Base-by-base conservation (phyloP, 805 yeast genomes). In the Candida insectorum region DNA sequence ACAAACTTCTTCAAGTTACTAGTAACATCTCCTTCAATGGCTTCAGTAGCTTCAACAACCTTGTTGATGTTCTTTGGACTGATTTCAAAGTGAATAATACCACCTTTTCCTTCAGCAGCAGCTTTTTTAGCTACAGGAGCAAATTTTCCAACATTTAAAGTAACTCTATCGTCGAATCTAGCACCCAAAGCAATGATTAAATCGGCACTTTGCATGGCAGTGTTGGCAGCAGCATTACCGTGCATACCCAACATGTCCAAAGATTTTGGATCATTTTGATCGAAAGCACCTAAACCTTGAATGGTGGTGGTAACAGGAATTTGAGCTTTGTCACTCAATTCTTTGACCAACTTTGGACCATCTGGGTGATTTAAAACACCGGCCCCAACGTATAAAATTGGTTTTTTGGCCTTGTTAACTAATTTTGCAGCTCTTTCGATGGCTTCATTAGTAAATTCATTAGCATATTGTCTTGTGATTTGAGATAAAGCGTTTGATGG, bases 201-300 rank as follows among this genome's bases (percentile, higher is more conserved):
- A 63, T 93, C 98, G 25, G 97, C 96, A 39, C 79, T 72, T 69
- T 93, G 98, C 48, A 93, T 82, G 33, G 97, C 94, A 53, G 84
- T 59, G 72, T 93, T 93, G 48, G 98, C 98, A 50, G 88, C 87
- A 31, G 88, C 96, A 41, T 81, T 75, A 45, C 98, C 98, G 64
- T 93, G 98, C 98, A 93, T 93, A 51, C 98, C 98, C 47, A 93
- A 75, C 94, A 93, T 87, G 62, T 91, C 96, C 47, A 93, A 65
- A 16, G 96, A 82, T 62, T 88, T 87, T 45, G 80, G 81, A 63
- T 89, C 95, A 43, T 72, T 75, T 69, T 93, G 97, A 64, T 93
- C 96, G 53, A 81, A 93, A 6, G 94, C 85, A 49, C 98, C 98
- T 44, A 93, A 73, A 37, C 85, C 97, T 65, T 89, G 97, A 37